Percentiles rank a stretch among this genome's conserved stretches.
These are phyloP conservation scores for Podila epigama DNA, from an alignment of 192 early-diverging fungal genomes.

Conservation along the genomic window DNA sequence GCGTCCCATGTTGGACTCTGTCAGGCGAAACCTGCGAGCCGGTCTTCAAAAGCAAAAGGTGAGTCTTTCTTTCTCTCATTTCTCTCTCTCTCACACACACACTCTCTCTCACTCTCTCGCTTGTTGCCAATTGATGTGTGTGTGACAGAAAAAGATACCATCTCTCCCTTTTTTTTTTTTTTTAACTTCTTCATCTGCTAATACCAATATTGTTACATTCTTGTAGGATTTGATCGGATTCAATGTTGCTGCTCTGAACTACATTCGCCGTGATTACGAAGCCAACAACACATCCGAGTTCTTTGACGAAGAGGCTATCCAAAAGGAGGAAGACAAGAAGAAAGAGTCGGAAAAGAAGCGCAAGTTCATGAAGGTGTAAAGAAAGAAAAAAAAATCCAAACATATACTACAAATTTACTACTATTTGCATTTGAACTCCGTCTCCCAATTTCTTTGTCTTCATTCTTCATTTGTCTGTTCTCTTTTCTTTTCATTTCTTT, in stretches of 20 bases:
- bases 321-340: conserved; percentile 57
- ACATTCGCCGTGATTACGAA: conserved; percentile 81
- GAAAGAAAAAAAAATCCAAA: neutral
- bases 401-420: too few relatives aligned
- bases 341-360: conserved; percentile 72
- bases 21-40: conserved; percentile 69
- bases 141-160: neutral
- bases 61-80: neutral
- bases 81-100: too few relatives aligned
- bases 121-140: neutral
- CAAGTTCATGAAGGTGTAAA: conserved; percentile 69
- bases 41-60: conserved; percentile 74
- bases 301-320: conserved; percentile 66
- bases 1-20: conserved; percentile 74
- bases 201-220: too few relatives aligned
- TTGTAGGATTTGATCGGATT: conserved; percentile 85
- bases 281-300: conserved; percentile 74
- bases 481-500: neutral
- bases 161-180: neutral
- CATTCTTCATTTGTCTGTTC: too few relatives aligned
- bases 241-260: conserved; percentile 85
- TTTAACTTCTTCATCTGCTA: neutral
- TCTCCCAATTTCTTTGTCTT: too few relatives aligned
- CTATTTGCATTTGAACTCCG: too few relatives aligned
- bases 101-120: too few relatives aligned